Conservation (phyloP, 139 green algal genomes). For the Choricystis sp. region DNA sequence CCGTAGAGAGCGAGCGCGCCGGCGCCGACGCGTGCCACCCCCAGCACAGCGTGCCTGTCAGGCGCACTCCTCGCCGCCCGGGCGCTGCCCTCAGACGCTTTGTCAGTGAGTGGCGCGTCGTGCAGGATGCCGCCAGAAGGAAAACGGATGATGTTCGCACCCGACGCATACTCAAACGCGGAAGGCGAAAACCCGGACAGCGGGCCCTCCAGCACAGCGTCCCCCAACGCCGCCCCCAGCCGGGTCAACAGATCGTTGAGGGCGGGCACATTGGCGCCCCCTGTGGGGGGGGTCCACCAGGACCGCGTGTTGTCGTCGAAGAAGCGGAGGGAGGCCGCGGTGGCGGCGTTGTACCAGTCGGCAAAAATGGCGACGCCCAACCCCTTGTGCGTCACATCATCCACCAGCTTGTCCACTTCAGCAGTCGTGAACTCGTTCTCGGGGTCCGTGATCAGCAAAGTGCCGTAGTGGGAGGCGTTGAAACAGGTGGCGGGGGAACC, state of each 20-base stretch:
- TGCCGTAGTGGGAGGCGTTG: constrained; percentile 70
- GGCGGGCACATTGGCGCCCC: constrained; percentile 81
- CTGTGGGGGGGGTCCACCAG: constrained; percentile 67
- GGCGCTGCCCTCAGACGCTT: constrained; percentile 9
- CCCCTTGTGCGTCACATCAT: constrained; percentile 47
- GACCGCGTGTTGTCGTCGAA: constrained; percentile 97
- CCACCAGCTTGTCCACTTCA: constrained; percentile 65
- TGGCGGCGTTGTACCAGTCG: constrained; percentile 90
- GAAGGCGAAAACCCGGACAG: constrained; percentile 2
- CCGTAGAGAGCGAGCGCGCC: constrained; percentile 59
- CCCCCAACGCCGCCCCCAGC: constrained; percentile 65
- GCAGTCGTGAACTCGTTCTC: constrained; percentile 84
- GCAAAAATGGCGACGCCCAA: constrained; percentile 77
- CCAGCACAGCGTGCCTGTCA: constrained; percentile 20
- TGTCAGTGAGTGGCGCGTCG: constrained; percentile 12
- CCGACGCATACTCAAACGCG: constrained; percentile 24
- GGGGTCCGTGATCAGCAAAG: constrained; percentile 73
- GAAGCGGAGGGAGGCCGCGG: constrained; percentile 72
- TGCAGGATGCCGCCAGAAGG: constrained; percentile 43
- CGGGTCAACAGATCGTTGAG: constrained; percentile 85
- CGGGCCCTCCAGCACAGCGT: constrained; percentile 39
- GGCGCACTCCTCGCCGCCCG: background rate
- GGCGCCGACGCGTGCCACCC: constrained; percentile 17
- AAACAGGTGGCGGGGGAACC: constrained; percentile 86
- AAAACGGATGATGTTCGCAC: constrained; percentile 37